These are phyloP conservation scores for Lippia alba DNA, from an alignment of 305 asterid genomes.

Conservation along the genomic window DNA sequence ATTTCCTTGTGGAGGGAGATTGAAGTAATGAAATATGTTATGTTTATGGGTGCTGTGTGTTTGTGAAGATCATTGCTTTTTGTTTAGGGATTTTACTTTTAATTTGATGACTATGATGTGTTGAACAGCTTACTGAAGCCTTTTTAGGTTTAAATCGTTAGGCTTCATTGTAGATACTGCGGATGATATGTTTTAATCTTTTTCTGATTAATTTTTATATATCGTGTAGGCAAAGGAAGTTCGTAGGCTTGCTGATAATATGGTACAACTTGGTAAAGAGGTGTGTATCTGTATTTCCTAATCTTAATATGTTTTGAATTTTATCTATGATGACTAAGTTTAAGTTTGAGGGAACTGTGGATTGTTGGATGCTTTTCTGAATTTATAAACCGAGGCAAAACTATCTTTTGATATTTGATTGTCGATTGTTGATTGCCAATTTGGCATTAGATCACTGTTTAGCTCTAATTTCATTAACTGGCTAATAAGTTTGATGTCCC, in stretches of 20 bases:
- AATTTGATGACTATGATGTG: not conserved
- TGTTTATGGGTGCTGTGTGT: not conserved
- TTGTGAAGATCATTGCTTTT: not conserved
- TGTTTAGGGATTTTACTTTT: not conserved
- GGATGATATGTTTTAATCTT: not conserved
- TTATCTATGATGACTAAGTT: conserved; percentile 10
- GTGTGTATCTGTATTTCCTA: conserved; percentile 41
- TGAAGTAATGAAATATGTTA: not conserved
- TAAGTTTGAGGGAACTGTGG: conserved; percentile 7
- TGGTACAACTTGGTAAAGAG: conserved; percentile 98
- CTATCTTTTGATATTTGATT: not conserved
- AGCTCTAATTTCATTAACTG: no score
- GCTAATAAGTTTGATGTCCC: no score
- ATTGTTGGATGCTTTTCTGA: not conserved
- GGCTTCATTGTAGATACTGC: not conserved
- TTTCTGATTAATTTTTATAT: not conserved
- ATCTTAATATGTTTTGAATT: conserved; percentile 3
- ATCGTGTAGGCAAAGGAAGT: conserved; percentile 83
- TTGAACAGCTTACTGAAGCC: not conserved
- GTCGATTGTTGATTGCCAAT: no score
- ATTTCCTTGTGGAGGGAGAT: conserved; percentile 15
- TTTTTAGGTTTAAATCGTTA: no score
- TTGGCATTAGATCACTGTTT: no score
- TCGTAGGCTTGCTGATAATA: conserved; percentile 92
- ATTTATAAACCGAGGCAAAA: not conserved